Evolutionary conservation across 805 yeast genomes (phyloP).

Genomic region (Pichia manshurica): DNA sequence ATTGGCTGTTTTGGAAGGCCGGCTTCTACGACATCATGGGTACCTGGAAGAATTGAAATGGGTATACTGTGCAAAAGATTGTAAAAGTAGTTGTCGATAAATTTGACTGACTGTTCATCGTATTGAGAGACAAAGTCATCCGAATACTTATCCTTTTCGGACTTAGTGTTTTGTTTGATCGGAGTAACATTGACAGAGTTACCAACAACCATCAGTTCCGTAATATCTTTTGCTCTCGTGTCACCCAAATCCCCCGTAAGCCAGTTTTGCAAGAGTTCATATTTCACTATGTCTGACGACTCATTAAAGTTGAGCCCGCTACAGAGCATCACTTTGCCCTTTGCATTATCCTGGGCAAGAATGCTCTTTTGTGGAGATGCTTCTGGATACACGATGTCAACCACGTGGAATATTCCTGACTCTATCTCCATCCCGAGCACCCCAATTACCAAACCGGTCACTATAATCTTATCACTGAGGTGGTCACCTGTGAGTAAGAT

Average conservation of each 20-base stretch:
- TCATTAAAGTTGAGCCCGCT: conserved; percentile 66
- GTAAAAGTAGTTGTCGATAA: conserved; percentile 54
- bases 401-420: conserved; percentile 77
- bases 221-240: conserved; percentile 18
- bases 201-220: conserved; percentile 50
- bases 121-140: conserved; percentile 52
- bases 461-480: conserved; percentile 54
- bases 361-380: conserved; percentile 46
- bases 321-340: conserved; percentile 56
- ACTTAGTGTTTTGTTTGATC: conserved; percentile 22
- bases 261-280: conserved; percentile 62
- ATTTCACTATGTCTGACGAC: conserved; percentile 35
- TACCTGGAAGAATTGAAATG: conserved; percentile 80
- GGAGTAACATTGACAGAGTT: conserved; percentile 38
- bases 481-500: conserved; percentile 63
- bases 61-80: conserved; percentile 58
- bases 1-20: conserved; percentile 87
- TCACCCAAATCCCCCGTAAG: conserved; percentile 57
- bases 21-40: conserved; percentile 74
- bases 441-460: conserved; percentile 87
- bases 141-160: conserved; percentile 36
- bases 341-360: neutral
- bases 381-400: conserved; percentile 72
- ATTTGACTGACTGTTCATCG: conserved; percentile 41
- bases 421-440: conserved; percentile 79